Percentiles rank a stretch among this genome's conserved stretches.
Conservation (phyloP, 1,284 basidiomycete species). For the Ganoderma lingzhi region DNA sequence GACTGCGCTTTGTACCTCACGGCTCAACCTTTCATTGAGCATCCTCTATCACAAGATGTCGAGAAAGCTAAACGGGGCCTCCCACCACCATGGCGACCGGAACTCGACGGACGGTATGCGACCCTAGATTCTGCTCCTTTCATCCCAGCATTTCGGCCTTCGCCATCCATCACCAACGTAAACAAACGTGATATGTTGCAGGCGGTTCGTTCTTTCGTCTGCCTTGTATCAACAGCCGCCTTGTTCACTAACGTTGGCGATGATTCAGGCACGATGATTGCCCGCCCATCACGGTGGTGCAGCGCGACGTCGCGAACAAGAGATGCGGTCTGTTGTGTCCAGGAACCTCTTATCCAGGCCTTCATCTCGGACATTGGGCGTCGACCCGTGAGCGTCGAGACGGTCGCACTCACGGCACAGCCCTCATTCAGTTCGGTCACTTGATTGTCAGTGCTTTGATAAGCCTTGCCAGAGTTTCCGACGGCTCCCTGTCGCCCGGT, state of each 20-base stretch:
- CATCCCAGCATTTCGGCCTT: conserved; percentile 1
- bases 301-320: background rate
- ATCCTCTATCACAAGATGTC: conserved; percentile 7
- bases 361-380: conserved; percentile 9
- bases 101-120: background rate
- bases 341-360: background rate
- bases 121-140: background rate
- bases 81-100: background rate
- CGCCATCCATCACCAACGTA: background rate
- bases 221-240: conserved; percentile 1
- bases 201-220: background rate
- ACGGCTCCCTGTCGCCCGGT: background rate
- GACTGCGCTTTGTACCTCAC: background rate
- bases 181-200: background rate
- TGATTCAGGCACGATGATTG: background rate
- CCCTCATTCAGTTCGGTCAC: conserved; percentile 14
- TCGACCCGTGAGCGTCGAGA: conserved; percentile 1
- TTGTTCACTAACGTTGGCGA: conserved; percentile 2
- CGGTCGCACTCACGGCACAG: conserved; percentile 2
- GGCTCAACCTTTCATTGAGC: background rate
- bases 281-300: background rate
- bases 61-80: background rate
- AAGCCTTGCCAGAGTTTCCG: conserved; percentile 21
- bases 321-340: background rate
- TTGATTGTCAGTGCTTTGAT: conserved; percentile 20